Base-by-base conservation (phyloP, 768 basidiomycete genomes). In the Fomitopsis pulvina region DNA sequence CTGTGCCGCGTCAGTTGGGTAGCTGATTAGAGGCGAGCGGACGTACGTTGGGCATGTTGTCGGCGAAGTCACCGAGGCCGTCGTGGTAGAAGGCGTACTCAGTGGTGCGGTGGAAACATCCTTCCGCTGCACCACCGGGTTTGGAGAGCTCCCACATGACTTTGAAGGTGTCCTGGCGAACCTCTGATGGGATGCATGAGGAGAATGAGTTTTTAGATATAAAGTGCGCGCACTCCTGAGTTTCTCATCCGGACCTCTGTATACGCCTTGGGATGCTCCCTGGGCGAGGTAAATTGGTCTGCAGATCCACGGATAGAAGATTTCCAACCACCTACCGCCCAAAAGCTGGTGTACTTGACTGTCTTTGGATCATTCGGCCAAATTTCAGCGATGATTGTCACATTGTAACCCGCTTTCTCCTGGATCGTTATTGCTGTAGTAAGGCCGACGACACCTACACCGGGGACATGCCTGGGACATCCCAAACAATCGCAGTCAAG, bases 241-340 rank as follows among this genome's bases (percentile, higher is more conserved):
- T 16, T 69, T 67, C 2, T 63, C 66, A 51, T 83, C 78, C 10
- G 72, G 69, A 10, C 68, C 71, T 3, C 77, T 76, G 14, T 73
- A 73, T 39, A 78, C 80, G 42, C 89, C 80, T 71, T 89, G 85
- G 53, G 90, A 86, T 10, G 86, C 90, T 28, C 88, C 89, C 89
- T 92, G 43, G 27, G 30, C 8, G 7, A 8, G 16, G 16, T 32
- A 16, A 7, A 32, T 32, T 7, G 30, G 30, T 32, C 7, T 8
- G 30, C 8, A 32, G 30, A 16, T 32, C 30, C 16, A 8, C 16
- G 30, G 16, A 16, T 32, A 7, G 8, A 16, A 32, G 7, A 16
- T 32, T 32, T 32, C 30, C 16, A 32, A 16, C 30, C 7, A 32
- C 5, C 34, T 16, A 87, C 88, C 41, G 89, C 88, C 89, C 89